A percentile compares a stretch with the other conserved stretches of the same genome.
These are phyloP conservation scores for Pseudognaphalium luteoalbum DNA, from an alignment of 129 eudicot genomes.

Conservation along the genomic window DNA sequence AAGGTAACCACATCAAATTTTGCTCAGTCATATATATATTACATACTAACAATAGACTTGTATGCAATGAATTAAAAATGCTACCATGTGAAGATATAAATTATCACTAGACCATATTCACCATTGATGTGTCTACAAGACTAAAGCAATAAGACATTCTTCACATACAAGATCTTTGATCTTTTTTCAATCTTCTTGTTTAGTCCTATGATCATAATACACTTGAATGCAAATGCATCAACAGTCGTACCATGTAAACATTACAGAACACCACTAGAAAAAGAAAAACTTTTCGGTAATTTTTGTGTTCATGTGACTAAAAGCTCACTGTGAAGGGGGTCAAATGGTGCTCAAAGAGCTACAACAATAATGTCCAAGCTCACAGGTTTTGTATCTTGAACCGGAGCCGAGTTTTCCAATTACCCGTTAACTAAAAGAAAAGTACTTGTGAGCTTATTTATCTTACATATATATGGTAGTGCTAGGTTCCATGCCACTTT, in stretches of 20 bases:
- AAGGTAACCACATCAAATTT: not conserved
- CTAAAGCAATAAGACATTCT: not conserved
- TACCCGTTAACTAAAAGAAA: slow-evolving; percentile 14
- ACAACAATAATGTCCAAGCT: slow-evolving; percentile 26
- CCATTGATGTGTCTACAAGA: not conserved
- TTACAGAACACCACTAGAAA: not conserved
- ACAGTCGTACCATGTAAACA: slow-evolving; percentile 2
- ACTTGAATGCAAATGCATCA: slow-evolving; percentile 2
- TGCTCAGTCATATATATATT: not conserved
- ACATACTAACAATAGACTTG: not conserved
- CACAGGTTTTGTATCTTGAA: slow-evolving; percentile 37
- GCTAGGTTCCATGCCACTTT: slow-evolving; percentile 34
- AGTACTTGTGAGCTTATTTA: slow-evolving; percentile 19
- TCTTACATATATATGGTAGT: slow-evolving; percentile 31
- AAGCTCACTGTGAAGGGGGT: slow-evolving; percentile 27
- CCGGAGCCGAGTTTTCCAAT: slow-evolving; percentile 32
- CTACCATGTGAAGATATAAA: slow-evolving; percentile 6
- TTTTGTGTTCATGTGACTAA: slow-evolving; percentile 24
- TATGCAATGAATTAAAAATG: slow-evolving; percentile 1
- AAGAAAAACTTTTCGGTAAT: not conserved
- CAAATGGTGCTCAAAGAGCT: slow-evolving; percentile 34
- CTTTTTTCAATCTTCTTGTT: slow-evolving; percentile 11
- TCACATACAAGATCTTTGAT: not conserved
- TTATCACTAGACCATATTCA: slow-evolving; percentile 1
- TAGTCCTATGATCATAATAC: slow-evolving; percentile 12